Percentiles rank a stretch among this genome's conserved stretches.
These are phyloP conservation scores for Cyclocybe aegerita DNA, from an alignment of 768 basidiomycete species.

Conservation along the genomic window DNA sequence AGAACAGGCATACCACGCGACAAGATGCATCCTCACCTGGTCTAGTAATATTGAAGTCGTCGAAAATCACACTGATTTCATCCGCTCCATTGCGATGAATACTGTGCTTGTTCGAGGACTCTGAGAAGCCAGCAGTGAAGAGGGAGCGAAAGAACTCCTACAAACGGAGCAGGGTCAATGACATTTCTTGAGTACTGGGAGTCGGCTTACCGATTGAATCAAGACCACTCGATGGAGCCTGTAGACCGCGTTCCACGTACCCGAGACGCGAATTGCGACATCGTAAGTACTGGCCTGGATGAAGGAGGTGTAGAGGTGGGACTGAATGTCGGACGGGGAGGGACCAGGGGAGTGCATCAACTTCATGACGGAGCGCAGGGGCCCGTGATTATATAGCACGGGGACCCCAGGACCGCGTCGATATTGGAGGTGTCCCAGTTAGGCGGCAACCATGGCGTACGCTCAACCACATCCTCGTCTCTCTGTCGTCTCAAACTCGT, in stretches of 20 bases:
- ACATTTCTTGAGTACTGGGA: background rate
- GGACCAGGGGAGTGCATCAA: constrained; percentile 40
- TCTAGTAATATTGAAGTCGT: constrained; percentile 87
- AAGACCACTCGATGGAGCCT: constrained; percentile 82
- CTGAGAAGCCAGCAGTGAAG: constrained; percentile 78
- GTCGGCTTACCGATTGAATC: constrained; percentile 68
- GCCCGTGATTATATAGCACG: constrained; percentile 9
- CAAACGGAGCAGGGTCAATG: constrained; percentile 9
- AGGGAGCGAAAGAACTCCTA: constrained; percentile 88
- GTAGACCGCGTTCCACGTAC: constrained; percentile 71
- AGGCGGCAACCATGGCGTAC: constrained; percentile 42
- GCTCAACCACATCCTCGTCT: constrained; percentile 66
- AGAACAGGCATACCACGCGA: constrained; percentile 8
- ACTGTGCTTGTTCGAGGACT: constrained; percentile 43
- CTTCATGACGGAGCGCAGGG: constrained; percentile 9
- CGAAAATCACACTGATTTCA: constrained; percentile 69
- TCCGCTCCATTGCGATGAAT: constrained; percentile 34
- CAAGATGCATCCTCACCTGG: constrained; percentile 53
- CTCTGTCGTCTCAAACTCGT: constrained; percentile 65
- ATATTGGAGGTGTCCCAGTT: background rate
- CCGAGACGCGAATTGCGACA: constrained; percentile 68
- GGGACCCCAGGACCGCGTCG: constrained; percentile 14
- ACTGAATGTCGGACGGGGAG: constrained; percentile 59
- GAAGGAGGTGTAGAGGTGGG: constrained; percentile 76
- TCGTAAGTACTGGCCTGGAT: constrained; percentile 74